Conservation (phyloP, 2,329 filamentous ascomycete genomes). For the Ascochyta rabiei region DNA sequence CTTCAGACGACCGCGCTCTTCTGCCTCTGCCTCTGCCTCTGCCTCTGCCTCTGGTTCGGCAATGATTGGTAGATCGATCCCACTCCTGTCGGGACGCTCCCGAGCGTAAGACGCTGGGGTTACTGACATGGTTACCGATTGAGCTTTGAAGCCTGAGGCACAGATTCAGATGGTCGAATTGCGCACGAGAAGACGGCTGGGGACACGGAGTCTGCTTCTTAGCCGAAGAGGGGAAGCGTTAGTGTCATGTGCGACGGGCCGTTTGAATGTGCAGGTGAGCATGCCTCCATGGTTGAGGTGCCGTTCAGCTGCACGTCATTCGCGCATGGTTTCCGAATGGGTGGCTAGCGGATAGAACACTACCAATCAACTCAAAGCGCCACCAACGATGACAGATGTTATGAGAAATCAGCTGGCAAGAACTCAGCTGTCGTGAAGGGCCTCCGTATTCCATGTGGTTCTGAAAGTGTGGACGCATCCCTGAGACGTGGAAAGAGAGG, state of each 20-base stretch:
- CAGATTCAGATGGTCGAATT: neutral
- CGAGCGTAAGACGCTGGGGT: conserved; percentile 2
- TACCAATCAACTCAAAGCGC: neutral
- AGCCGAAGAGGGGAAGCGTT: conserved; percentile 15
- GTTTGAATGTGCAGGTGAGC: conserved; percentile 21
- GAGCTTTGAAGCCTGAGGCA: conserved; percentile 8
- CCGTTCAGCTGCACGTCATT: conserved; percentile 10
- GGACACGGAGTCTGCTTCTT: neutral
- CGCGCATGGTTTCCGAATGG: conserved; percentile 5
- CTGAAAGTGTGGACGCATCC: no score
- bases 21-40: conserved; percentile 40
- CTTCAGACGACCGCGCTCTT: conserved; percentile 44
- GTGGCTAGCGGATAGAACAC: neutral
- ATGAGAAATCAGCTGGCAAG: no score
- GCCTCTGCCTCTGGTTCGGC: conserved; percentile 41
- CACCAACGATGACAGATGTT: neutral
- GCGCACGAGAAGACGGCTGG: neutral
- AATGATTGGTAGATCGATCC: neutral
- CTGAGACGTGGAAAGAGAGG: no score
- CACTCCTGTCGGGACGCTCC: neutral
- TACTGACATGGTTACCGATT: conserved; percentile 6
- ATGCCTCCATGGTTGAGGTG: conserved; percentile 8
- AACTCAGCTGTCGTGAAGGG: no score
- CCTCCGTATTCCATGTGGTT: no score
- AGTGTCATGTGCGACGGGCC: conserved; percentile 25